Evolutionary conservation across 768 basidiomycete genomes (phyloP), one percentile per base, ranked within the genome.

Genomic region (Leccinum sublutescens): DNA sequence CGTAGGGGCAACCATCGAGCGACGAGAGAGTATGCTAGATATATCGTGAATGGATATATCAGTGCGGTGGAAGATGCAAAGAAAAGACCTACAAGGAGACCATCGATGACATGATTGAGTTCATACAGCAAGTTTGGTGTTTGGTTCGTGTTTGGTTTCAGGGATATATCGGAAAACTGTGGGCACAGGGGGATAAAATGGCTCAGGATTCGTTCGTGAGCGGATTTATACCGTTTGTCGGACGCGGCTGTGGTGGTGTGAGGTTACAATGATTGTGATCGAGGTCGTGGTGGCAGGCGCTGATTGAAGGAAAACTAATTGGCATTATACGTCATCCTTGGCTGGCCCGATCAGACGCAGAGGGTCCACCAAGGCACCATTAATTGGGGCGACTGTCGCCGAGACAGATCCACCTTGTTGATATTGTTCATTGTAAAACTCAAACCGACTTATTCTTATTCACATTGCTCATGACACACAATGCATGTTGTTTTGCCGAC

Each of bases 21-120:
- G 65, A 14, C 49, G 60, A 15, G 17, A 14, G 19, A 65, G 45
- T 38, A 57, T 25, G 38, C 68, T 70, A 21, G 62, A 60, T 6
- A 62, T 2, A 17, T 47, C 2, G 4, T 66, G 68, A 25, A 70
- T 56, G 21, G 66, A 64, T 70, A 71, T 73, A 59, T 66, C 38
- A 66, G 62, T 1, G 6, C 19, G 17, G 52, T 12, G 36, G 33
- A 48, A n/a, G 55, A 43, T n/a, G 21, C 1, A 31, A n/a, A 56
- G 10, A 14, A 34, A 10, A 15, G 21, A 38, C 68, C 47, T 52
- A 65, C 68, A 27, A 59, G 3, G 60, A 52, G 2, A 61, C 2
- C 3, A 63, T 14, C 11, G 25, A 17, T 17, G 55, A 51, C 2
- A 21, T 2, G n/a, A 57, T 17, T 0, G 33, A 56, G 17, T 54